phyloP scores from a whole-genome alignment of 306 rosid genomes.

The Gastrolobium bilobum region DNA sequence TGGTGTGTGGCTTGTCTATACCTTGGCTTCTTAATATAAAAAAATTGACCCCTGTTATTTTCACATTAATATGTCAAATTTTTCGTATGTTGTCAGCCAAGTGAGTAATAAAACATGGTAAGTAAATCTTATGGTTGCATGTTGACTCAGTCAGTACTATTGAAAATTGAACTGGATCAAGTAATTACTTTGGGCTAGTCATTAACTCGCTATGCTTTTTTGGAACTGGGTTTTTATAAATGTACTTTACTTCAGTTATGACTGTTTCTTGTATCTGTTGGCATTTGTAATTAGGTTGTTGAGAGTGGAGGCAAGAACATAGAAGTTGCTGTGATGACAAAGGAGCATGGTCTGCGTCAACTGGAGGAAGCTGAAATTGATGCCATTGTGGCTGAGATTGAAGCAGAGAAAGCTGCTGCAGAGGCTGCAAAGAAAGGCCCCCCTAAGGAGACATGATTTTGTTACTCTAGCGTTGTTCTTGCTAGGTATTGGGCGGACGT shows the following conservation, averaged over 20 bases:
- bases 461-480: constrained; percentile 18
- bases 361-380: constrained; percentile 98
- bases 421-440: constrained; percentile 99
- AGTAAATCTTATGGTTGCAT: constrained; percentile 1
- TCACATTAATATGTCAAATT: not conserved
- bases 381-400: constrained; percentile 91
- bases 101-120: not conserved
- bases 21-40: too few relatives aligned
- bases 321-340: constrained; percentile 97
- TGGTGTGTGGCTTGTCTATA: not conserved
- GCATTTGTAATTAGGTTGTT: constrained; percentile 73
- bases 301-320: constrained; percentile 99
- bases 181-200: not conserved
- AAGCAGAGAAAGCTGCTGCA: constrained; percentile 96
- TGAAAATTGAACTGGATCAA: not conserved
- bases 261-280: constrained; percentile 17
- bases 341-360: constrained; percentile 82
- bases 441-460: constrained; percentile 75
- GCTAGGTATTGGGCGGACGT: constrained; percentile 28
- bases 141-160: not conserved
- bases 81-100: not conserved
- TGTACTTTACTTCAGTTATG: not conserved
- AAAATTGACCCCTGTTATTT: too few relatives aligned
- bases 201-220: not conserved
- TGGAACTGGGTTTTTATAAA: constrained; percentile 30